Percentiles rank a stretch among this genome's conserved stretches.
phyloP scores from a whole-genome alignment of 2,329 filamentous ascomycete species.

The Cadophora luteo-olivacea region DNA sequence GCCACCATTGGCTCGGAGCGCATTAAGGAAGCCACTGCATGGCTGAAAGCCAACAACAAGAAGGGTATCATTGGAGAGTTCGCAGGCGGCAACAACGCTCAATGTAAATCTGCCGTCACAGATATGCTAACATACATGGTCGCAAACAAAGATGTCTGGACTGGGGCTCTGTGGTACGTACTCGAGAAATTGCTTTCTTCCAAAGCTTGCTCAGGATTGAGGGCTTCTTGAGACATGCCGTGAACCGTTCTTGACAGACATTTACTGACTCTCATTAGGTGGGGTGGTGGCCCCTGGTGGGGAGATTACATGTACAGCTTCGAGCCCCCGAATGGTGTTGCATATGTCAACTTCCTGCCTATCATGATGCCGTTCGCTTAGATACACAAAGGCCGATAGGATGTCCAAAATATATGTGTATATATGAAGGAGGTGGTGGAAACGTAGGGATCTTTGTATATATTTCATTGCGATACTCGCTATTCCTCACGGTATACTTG shows the following conservation, averaged over 20 bases:
- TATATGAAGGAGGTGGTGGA: background rate
- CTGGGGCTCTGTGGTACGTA: constrained; percentile 51
- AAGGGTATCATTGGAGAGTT: constrained; percentile 60
- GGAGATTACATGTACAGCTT: constrained; percentile 54
- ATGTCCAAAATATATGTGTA: background rate
- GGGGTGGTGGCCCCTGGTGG: constrained; percentile 62
- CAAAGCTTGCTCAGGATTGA: too few species aligned
- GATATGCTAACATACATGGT: constrained; percentile 56
- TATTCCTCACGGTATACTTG: background rate
- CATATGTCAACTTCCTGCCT: background rate
- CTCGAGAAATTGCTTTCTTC: too few species aligned
- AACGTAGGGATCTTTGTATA: background rate
- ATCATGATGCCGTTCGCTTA: background rate
- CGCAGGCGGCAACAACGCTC: constrained; percentile 56
- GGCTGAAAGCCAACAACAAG: constrained; percentile 60
- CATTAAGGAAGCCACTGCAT: constrained; percentile 56
- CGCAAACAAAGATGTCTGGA: constrained; percentile 59
- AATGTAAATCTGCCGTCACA: constrained; percentile 56
- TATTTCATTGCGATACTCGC: background rate
- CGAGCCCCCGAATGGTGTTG: constrained; percentile 53
- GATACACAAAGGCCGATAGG: too few species aligned
- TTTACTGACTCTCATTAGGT: constrained; percentile 35
- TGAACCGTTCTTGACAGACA: too few species aligned
- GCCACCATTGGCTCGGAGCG: constrained; percentile 60
- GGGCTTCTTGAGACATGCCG: too few species aligned